Conservation (phyloP, 305 asterid species). For the Solanum hybrid region DNA sequence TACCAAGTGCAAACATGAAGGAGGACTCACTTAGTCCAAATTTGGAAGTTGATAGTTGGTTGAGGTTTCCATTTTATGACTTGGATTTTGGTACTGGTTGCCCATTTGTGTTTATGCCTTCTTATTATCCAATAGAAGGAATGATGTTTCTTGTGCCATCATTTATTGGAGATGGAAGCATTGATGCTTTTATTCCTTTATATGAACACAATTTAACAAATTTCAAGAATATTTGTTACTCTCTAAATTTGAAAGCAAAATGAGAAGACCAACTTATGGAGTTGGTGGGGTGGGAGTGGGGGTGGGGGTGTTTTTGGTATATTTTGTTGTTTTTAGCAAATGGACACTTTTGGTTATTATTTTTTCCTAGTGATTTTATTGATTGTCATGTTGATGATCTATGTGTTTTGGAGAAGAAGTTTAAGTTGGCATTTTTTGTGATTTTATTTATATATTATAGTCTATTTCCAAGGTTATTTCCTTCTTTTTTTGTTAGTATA, state of each 20-base stretch:
- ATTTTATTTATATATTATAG: background rate
- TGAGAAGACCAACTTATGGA: background rate
- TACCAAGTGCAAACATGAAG: constrained; percentile 42
- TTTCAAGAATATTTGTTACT: constrained; percentile 19
- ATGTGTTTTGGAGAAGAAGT: background rate
- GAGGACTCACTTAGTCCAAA: constrained; percentile 51
- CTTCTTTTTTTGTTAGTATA: background rate
- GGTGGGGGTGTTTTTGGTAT: background rate
- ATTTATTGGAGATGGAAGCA: constrained; percentile 58
- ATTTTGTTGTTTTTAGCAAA: background rate
- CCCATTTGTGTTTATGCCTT: constrained; percentile 66
- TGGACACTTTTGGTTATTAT: background rate
- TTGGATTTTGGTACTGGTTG: constrained; percentile 71
- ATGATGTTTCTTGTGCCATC: constrained; percentile 70
- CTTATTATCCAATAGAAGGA: constrained; percentile 58
- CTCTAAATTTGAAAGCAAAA: background rate
- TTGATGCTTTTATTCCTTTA: constrained; percentile 57
- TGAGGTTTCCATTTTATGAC: constrained; percentile 76
- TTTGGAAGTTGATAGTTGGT: constrained; percentile 80
- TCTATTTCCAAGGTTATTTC: too few relatives aligned
- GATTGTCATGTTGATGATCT: background rate
- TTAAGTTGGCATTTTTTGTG: background rate
- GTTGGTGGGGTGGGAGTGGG: too few relatives aligned
- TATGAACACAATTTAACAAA: constrained; percentile 33
- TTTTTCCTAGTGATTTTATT: background rate